Evolutionary conservation across 2,329 filamentous ascomycete species (phyloP), one percentile per base, ranked within the genome.

Genomic region (Penicillium sclerotigenum): DNA sequence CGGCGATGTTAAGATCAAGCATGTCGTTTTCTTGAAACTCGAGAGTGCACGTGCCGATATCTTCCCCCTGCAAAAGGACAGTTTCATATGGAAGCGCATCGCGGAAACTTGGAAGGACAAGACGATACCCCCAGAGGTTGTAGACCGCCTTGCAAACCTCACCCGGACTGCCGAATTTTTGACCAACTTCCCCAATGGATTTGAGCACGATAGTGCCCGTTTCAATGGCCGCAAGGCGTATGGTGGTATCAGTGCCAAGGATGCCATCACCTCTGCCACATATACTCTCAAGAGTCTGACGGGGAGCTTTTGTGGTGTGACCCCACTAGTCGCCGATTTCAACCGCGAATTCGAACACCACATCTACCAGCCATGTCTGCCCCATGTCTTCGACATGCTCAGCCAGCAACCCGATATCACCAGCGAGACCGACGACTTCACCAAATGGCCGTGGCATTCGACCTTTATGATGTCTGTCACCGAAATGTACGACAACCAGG

Each of bases 1-100:
- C 16, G 61, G 59, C 4, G 56, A 59, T 14, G 62, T 77, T 7
- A 69, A 71, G 10, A 74, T 80, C 52, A 76, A 76, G 46, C 76
- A 80, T 53, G 67, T 80, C 5, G 62, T 80, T 13, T 58, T 79
- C n/a, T 52, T 80, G 2, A 70, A 77, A n/a, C 66, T 80, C 2
- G 77, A 80, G 52, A 79, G 77, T 41, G 79, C 76, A 0, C 71
- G 77, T 20, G 74, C 74, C 4, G 77, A 80, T 47, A 71, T 79
- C 3, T 80, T 79, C 26, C 77, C 78, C 0, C 60, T 80, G 26
- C 62, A 63, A 11, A 77, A 77, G 36, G 75, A 75, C 53, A 65
- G 71, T 1, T 74, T 73, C 5, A 57, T 75, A 34, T 65, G 61
- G 54, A 53, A 71, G 14, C 67, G 59, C 45, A 73, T 78, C 18